Percentiles rank a stretch among this genome's conserved stretches.
These are phyloP conservation scores for Usnea hakonensis DNA, from an alignment of 495 filamentous ascomycete species.

Conservation along the genomic window DNA sequence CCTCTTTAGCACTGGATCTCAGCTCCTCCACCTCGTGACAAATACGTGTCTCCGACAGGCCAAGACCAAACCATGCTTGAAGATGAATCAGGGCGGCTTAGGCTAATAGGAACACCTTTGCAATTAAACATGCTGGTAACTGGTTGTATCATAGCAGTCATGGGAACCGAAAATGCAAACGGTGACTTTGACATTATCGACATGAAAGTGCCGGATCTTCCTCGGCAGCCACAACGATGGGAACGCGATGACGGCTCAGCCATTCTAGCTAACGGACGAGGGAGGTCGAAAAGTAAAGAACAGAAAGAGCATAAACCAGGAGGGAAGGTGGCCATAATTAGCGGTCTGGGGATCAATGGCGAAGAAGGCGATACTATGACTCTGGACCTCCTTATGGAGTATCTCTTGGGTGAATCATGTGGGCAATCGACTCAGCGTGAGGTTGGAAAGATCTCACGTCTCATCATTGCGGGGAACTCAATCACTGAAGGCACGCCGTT, in stretches of 20 bases:
- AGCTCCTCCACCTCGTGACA: conserved; percentile 69
- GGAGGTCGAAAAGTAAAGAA: conserved; percentile 31
- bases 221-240: conserved; percentile 75
- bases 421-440: conserved; percentile 48
- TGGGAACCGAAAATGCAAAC: conserved; percentile 87
- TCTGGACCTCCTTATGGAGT: conserved; percentile 75
- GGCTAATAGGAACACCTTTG: conserved; percentile 63
- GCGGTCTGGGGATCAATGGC: conserved; percentile 76
- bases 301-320: conserved; percentile 10
- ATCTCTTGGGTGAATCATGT: conserved; percentile 73
- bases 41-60: conserved; percentile 57
- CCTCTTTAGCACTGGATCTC: conserved; percentile 66
- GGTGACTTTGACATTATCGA: conserved; percentile 92
- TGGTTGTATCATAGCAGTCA: conserved; percentile 79
- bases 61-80: conserved; percentile 75
- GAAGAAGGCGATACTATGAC: conserved; percentile 61
- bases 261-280: conserved; percentile 35
- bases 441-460: conserved; percentile 63
- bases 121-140: conserved; percentile 67
- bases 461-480: conserved; percentile 90
- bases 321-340: conserved; percentile 75
- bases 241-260: conserved; percentile 41
- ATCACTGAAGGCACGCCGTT: conserved; percentile 47
- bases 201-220: conserved; percentile 75
- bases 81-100: conserved; percentile 89